These are phyloP conservation scores for Rosa persica DNA, from an alignment of 306 rosid genomes.

Conservation along the genomic window DNA sequence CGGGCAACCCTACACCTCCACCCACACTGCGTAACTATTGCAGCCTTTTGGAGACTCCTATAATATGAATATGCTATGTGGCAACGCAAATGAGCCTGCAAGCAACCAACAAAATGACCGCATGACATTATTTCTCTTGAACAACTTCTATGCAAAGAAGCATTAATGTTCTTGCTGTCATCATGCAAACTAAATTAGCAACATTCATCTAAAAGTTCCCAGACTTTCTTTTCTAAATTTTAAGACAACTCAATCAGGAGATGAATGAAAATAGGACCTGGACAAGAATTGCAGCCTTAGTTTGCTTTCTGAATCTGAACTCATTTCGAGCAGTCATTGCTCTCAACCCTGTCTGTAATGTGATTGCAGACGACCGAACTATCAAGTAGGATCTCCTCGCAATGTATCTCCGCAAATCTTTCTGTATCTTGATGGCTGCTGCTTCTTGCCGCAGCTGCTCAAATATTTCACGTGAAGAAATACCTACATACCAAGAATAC, in stretches of 20 bases:
- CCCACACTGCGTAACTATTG: conserved; percentile 81
- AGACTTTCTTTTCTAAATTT: conserved; percentile 14
- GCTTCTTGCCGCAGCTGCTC: conserved; percentile 84
- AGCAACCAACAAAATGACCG: conserved; percentile 15
- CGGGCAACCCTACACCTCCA: conserved; percentile 97
- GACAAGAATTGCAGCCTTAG: conserved; percentile 80
- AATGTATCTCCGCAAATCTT: conserved; percentile 61
- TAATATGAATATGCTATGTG: conserved; percentile 69
- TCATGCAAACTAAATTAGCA: not conserved
- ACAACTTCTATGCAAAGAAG: conserved; percentile 13
- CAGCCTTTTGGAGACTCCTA: conserved; percentile 80
- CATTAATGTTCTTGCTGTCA: not conserved
- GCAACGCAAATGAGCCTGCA: conserved; percentile 80
- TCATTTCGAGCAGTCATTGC: conserved; percentile 98
- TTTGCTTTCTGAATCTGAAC: conserved; percentile 91
- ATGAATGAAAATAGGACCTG: conserved; percentile 56
- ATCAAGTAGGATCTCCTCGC: conserved; percentile 62
- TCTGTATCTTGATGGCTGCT: conserved; percentile 89
- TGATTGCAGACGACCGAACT: conserved; percentile 58
- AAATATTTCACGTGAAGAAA: conserved; percentile 70
- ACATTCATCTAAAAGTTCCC: conserved; percentile 20
- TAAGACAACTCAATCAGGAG: conserved; percentile 16
- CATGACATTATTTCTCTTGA: conserved; percentile 3
- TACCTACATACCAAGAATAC: conserved; percentile 49
- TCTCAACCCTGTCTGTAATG: conserved; percentile 90